Evolutionary conservation across 169 alveolate genomes (phyloP).

Genomic region (Cryptosporidium ryanae): DNA sequence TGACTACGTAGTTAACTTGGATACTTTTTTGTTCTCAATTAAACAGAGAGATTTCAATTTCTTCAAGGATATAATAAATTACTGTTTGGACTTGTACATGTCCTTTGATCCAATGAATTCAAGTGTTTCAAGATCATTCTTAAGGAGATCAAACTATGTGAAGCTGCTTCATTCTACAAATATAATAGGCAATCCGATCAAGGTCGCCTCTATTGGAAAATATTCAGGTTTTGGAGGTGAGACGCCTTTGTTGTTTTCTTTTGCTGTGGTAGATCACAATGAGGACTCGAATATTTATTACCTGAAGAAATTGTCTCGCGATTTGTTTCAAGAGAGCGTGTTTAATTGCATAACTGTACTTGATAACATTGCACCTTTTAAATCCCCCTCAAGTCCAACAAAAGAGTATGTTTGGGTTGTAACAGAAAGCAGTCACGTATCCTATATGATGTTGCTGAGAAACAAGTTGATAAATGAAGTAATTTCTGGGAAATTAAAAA

Average conservation of each 20-base stretch:
- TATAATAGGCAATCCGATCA: constrained; percentile 12
- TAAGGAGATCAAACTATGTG: not conserved
- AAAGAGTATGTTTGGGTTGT: constrained; percentile 41
- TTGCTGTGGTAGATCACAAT: not conserved
- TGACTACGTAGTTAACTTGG: constrained; percentile 36
- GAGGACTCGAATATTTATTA: not conserved
- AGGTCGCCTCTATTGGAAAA: constrained; percentile 9
- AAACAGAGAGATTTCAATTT: not conserved
- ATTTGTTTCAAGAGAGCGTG: not conserved
- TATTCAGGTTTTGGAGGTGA: constrained; percentile 74
- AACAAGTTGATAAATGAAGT: not conserved
- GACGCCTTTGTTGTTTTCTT: constrained; percentile 20
- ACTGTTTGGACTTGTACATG: not conserved
- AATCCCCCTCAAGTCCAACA: not conserved
- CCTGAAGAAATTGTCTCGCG: not conserved
- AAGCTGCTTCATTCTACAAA: not conserved
- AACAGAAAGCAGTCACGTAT: not conserved
- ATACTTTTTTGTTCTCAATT: not conserved
- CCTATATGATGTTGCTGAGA: constrained; percentile 43
- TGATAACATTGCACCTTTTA: constrained; percentile 35
- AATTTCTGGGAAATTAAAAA: not conserved
- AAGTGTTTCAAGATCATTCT: not conserved
- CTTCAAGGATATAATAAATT: not conserved
- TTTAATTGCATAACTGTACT: constrained; percentile 19
- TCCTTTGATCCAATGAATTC: not conserved